Conservation (phyloP, 2,329 filamentous ascomycete genomes). For the Trichoderma sp. region DNA sequence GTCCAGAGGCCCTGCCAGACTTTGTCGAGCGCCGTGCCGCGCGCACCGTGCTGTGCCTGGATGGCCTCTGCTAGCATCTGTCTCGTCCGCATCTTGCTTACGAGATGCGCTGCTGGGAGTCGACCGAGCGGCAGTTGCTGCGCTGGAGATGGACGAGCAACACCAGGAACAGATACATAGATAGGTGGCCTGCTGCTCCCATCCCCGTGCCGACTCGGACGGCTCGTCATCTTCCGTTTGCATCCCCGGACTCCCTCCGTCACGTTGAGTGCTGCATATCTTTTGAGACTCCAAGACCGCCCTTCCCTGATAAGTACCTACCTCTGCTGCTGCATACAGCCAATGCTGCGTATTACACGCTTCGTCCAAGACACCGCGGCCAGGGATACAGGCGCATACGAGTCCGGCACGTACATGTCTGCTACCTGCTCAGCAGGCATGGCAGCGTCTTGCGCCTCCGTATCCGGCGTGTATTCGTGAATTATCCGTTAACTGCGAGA, state of each 20-base stretch:
- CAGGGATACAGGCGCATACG: conserved; percentile 1
- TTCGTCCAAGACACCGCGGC: background rate
- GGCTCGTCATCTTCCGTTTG: background rate
- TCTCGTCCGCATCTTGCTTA: background rate
- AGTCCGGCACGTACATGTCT: background rate
- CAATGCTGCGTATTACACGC: background rate
- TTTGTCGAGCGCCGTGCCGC: background rate
- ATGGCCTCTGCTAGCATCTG: background rate
- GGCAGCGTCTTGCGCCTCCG: background rate
- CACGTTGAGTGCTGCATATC: background rate
- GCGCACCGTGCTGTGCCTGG: background rate
- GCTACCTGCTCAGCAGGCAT: background rate
- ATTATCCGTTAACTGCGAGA: background rate
- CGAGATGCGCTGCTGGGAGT: background rate
- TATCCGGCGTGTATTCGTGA: background rate
- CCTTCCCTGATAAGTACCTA: background rate
- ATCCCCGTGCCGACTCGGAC: background rate
- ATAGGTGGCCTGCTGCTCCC: background rate
- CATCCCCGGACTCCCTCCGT: background rate
- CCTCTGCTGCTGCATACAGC: background rate
- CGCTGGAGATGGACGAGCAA: background rate
- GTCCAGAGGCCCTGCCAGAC: background rate
- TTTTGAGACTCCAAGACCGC: background rate
- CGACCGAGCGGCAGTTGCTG: background rate
- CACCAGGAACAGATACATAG: background rate